Evolutionary conservation across 2,329 filamentous ascomycete genomes (phyloP).

Genomic region (Triangularia setosa): DNA sequence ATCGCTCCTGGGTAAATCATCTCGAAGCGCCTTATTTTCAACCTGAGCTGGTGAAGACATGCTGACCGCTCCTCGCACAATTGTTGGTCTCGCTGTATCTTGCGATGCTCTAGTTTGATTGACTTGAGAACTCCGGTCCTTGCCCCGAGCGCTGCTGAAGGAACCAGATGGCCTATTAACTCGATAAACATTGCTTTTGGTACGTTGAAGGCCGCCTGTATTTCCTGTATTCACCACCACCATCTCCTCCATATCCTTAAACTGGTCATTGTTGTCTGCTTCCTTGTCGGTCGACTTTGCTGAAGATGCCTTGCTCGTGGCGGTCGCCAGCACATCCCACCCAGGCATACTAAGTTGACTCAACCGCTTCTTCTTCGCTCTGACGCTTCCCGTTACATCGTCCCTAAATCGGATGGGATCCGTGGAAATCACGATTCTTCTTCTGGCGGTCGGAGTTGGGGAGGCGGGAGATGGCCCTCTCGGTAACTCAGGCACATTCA

Average conservation of each 20-base stretch:
- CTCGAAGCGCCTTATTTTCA: constrained; percentile 3
- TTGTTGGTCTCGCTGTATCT: neutral
- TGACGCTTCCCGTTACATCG: neutral
- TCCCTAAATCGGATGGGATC: constrained; percentile 12
- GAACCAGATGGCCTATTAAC: neutral
- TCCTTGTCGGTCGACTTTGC: neutral
- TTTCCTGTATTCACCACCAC: neutral
- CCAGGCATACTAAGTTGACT: neutral
- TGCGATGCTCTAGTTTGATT: neutral
- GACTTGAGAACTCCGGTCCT: neutral
- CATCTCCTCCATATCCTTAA: neutral
- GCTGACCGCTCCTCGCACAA: neutral
- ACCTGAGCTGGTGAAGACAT: neutral
- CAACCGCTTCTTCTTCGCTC: neutral
- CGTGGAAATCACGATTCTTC: constrained; percentile 14
- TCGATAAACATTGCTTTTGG: neutral
- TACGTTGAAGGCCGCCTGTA: neutral
- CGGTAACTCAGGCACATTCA: neutral
- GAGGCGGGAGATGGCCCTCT: neutral
- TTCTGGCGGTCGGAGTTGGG: neutral
- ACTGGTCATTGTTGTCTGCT: neutral
- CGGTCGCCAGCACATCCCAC: neutral
- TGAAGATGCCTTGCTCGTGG: neutral
- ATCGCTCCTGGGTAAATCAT: constrained; percentile 6
- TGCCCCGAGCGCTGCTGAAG: neutral